Conservation (phyloP, 2,329 filamentous ascomycete species). For the Aspergillaceae sp. region DNA sequence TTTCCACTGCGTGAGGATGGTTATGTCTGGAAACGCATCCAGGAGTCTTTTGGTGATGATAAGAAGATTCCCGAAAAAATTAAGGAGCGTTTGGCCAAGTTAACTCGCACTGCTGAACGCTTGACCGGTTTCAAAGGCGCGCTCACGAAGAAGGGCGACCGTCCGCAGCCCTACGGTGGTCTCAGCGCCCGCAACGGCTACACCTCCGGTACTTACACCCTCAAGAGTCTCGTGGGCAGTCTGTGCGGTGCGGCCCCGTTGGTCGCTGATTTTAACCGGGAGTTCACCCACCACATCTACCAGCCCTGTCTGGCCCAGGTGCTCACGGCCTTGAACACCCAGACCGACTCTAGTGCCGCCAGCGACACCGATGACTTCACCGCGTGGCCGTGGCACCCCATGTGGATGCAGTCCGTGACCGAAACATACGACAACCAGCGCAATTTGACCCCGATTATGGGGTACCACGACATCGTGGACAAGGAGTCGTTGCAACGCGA, state of each 20-base stretch:
- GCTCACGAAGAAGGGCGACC: slow-evolving; percentile 7
- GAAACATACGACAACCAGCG: slow-evolving; percentile 20
- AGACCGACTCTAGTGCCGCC: slow-evolving; percentile 9
- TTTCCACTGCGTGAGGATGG: slow-evolving; percentile 35
- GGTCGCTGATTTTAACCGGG: slow-evolving; percentile 35
- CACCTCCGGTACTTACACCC: slow-evolving; percentile 35
- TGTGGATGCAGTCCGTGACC: slow-evolving; percentile 23
- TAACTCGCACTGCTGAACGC: slow-evolving; percentile 17
- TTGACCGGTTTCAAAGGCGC: slow-evolving; percentile 15
- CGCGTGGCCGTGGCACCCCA: slow-evolving; percentile 19
- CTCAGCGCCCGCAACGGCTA: slow-evolving; percentile 34
- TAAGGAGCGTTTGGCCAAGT: slow-evolving; percentile 12
- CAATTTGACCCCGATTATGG: slow-evolving; percentile 15
- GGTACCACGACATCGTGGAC: slow-evolving; percentile 15
- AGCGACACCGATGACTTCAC: slow-evolving; percentile 14
- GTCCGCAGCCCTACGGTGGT: slow-evolving; percentile 25
- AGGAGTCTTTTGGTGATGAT: slow-evolving; percentile 21
- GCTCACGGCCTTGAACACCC: slow-evolving; percentile 13
- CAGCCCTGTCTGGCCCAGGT: slow-evolving; percentile 37
- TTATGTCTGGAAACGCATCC: slow-evolving; percentile 25
- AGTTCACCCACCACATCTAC: slow-evolving; percentile 34
- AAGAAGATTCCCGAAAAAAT: slow-evolving; percentile 25
- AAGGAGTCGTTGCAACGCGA: slow-evolving; percentile 9
- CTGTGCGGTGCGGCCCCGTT: slow-evolving; percentile 35
- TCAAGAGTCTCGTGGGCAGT: slow-evolving; percentile 36